Evolutionary conservation across 2,329 filamentous ascomycete genomes (phyloP).

Genomic region (Trichoderma citrinoviride): DNA sequence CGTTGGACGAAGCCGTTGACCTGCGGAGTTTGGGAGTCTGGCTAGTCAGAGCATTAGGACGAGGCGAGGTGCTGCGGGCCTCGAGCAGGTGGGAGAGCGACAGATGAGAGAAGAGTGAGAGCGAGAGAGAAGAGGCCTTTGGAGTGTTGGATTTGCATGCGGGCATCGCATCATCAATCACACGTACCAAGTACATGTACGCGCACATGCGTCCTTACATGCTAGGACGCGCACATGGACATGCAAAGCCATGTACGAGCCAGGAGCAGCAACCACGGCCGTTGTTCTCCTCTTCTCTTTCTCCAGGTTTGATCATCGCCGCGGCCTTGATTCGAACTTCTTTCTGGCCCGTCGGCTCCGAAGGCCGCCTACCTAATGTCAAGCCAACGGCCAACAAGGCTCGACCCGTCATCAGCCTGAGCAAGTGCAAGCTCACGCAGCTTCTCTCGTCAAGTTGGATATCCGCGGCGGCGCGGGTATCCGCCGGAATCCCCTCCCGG

Average conservation of each 20-base stretch:
- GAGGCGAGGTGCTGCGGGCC: not conserved
- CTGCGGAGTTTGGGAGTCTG: not conserved
- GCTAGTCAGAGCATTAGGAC: not conserved
- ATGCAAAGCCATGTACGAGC: no score
- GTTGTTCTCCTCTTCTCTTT: no score
- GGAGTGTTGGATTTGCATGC: not conserved
- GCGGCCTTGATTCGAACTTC: not conserved
- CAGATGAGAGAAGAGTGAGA: not conserved
- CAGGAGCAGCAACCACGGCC: no score
- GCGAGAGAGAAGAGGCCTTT: not conserved
- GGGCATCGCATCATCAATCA: no score
- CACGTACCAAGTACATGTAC: no score
- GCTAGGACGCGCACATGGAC: no score
- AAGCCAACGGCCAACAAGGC: no score
- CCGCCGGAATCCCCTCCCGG: slow-evolving; percentile 5
- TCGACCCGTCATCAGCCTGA: not conserved
- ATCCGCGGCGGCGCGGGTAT: not conserved
- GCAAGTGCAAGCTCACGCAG: not conserved
- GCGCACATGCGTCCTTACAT: no score
- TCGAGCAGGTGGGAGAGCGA: not conserved
- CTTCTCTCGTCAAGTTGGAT: not conserved
- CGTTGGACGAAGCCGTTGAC: not conserved
- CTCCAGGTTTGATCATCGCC: no score
- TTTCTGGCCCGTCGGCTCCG: not conserved
- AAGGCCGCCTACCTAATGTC: no score